Base-by-base conservation (phyloP, 1,284 basidiomycete species). In the Veloboletus limbatus region DNA sequence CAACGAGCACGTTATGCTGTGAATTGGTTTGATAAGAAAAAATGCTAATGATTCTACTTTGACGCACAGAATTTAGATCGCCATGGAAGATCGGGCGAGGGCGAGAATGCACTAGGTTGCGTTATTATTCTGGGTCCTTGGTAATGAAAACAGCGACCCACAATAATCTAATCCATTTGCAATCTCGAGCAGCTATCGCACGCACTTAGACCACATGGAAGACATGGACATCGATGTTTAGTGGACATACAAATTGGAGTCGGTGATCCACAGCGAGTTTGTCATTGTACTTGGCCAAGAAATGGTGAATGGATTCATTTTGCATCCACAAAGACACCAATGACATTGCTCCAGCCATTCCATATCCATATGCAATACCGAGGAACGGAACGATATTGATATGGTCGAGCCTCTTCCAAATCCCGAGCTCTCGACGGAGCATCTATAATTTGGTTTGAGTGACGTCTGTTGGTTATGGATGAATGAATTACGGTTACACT, bases 1-100 rank as follows among this genome's bases (percentile, higher is more conserved):
- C 43, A 5, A 48, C 11, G 17, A 48, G 44, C 1, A 48, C 27
- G 6, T 48, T 48, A 6, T 35, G 47, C 44, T 48, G 18, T 30
- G 14, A 16, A 16, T 9, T 11, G 5, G 10, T 34, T 8, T 38
- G 31, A n/a, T 3, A 14, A 4, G n/a, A 11, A 9, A 20, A 2
- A 6, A 27, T 1, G 8, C 14, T 16, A 10, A 26, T 25, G 5
- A 4, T 20, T 11, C 17, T 9, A 25, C 5, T 28, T n/a, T 13
- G 21, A 40, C 30, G 17, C 11, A 45, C 36, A 21, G 20, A 14
- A 11, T 47, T n/a, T n/a, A n/a, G n/a, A n/a, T n/a, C n/a, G n/a
- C n/a, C n/a, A n/a, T n/a, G 44, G 6, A 36, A 27, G 8, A 50
- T 31, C 0, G n/a, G n/a, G n/a, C n/a, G n/a, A n/a, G 40, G 39